phyloP scores from a whole-genome alignment of 495 filamentous ascomycete species.

The Annulohypoxylon moriforme region DNA sequence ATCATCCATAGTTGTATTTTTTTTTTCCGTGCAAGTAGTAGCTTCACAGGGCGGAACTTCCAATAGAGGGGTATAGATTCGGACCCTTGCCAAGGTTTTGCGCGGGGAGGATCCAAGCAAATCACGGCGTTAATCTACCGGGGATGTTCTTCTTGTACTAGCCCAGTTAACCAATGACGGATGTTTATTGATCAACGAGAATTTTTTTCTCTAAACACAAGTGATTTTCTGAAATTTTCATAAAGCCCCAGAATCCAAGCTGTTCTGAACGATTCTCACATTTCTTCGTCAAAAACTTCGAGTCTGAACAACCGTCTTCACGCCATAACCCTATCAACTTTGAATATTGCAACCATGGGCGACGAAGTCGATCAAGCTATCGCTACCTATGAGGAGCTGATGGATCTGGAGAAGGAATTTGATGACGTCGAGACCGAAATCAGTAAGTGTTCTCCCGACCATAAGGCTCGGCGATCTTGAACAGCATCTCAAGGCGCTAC shows the following conservation, averaged over 20 bases:
- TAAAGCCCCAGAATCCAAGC: background rate
- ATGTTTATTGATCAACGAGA: conserved; percentile 30
- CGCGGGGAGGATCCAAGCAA: conserved; percentile 16
- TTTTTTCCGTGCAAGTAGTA: too few species aligned
- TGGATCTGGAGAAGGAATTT: conserved; percentile 75
- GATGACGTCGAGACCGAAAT: conserved; percentile 76
- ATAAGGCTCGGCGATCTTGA: background rate
- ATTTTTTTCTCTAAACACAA: conserved; percentile 35
- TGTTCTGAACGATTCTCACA: background rate
- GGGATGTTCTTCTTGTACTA: conserved; percentile 4
- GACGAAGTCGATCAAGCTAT: conserved; percentile 55
- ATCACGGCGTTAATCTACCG: background rate
- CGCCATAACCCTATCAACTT: background rate
- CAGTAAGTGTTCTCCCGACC: conserved; percentile 60
- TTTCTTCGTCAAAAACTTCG: conserved; percentile 5
- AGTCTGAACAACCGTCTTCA: background rate
- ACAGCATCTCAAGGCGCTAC: background rate
- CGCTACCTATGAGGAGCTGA: conserved; percentile 67
- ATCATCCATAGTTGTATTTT: too few species aligned
- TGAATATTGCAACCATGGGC: conserved; percentile 49
- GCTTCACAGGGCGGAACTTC: too few species aligned
- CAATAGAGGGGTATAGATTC: background rate
- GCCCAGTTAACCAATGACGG: conserved; percentile 31
- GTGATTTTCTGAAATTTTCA: conserved; percentile 11
- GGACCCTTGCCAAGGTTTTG: conserved; percentile 24